phyloP scores from a whole-genome alignment of 2,329 filamentous ascomycete species.

The Didymosphaeria variabile region DNA sequence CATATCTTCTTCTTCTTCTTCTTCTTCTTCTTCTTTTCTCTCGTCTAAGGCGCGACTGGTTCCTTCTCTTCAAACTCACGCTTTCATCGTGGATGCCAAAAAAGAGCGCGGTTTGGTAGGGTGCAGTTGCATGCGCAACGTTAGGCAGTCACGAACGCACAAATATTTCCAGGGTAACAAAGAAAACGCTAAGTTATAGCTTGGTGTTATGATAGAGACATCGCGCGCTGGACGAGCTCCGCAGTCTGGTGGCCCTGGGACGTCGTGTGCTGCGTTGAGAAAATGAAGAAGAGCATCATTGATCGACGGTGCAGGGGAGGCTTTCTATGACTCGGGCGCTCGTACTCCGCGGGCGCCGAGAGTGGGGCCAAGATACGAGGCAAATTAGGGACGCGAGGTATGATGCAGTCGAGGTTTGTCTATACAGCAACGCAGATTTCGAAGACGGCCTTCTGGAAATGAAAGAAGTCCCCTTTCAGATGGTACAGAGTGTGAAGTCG shows the following conservation, averaged over 20 bases:
- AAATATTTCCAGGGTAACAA: not conserved
- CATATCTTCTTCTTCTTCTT: slow-evolving; percentile 22
- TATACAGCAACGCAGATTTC: not conserved
- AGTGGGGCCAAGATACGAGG: not conserved
- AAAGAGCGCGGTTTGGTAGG: not conserved
- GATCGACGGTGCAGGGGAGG: not conserved
- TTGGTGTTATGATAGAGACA: not conserved
- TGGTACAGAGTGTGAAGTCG: not conserved
- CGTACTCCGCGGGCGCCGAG: slow-evolving; percentile 6
- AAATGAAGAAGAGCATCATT: not conserved
- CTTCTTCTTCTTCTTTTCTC: not conserved
- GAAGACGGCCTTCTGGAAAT: not conserved
- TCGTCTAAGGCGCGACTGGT: not conserved
- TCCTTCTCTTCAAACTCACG: not conserved
- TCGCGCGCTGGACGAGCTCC: not conserved
- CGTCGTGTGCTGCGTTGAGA: not conserved
- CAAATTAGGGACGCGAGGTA: not conserved
- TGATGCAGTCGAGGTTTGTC: not conserved
- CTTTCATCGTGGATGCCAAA: not conserved
- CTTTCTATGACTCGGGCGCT: not conserved
- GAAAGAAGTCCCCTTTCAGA: not conserved
- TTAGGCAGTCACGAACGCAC: not conserved
- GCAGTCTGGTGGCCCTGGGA: not conserved
- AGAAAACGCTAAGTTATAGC: not conserved
- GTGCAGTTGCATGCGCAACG: not conserved